Percentiles rank a stretch among this genome's conserved stretches.
Conservation (phyloP, 768 basidiomycete species). For the Pleurotus cornucopiae region DNA sequence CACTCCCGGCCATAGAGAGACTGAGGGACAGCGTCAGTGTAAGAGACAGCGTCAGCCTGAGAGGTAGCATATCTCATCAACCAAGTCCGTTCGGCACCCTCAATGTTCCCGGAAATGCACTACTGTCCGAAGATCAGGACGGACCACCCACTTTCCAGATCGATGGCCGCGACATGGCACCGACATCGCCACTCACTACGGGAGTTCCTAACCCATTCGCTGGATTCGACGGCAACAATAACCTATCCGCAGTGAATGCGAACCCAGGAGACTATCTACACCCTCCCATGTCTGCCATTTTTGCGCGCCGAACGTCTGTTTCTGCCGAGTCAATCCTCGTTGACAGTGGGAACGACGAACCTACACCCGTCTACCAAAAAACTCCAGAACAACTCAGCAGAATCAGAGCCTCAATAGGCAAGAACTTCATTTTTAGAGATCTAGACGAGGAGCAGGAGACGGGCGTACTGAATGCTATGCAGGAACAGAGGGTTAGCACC, state of each 20-base stretch:
- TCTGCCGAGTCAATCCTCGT: conserved; percentile 95
- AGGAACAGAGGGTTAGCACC: conserved; percentile 66
- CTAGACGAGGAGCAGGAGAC: conserved; percentile 94
- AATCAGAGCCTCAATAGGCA: conserved; percentile 81
- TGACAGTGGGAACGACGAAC: conserved; percentile 58
- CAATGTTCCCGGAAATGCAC: conserved; percentile 77
- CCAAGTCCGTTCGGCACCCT: conserved; percentile 71
- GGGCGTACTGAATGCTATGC: conserved; percentile 94
- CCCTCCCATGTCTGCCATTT: conserved; percentile 68
- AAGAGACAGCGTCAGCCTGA: conserved; percentile 9
- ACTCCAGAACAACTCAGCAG: conserved; percentile 78
- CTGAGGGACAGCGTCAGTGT: conserved; percentile 7
- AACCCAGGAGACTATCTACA: conserved; percentile 65
- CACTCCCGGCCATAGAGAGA: conserved; percentile 24
- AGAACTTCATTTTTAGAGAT: conserved; percentile 93
- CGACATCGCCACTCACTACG: conserved; percentile 55
- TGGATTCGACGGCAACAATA: conserved; percentile 44
- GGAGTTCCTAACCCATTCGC: conserved; percentile 41
- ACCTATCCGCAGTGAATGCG: conserved; percentile 37
- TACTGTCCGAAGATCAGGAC: conserved; percentile 46
- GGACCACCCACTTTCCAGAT: conserved; percentile 55
- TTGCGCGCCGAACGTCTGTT: conserved; percentile 91
- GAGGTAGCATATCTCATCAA: conserved; percentile 43
- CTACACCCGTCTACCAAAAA: conserved; percentile 76
- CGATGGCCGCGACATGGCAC: conserved; percentile 55